Conservation (phyloP, 2,329 filamentous ascomycete genomes). For the Alternaria solani region DNA sequence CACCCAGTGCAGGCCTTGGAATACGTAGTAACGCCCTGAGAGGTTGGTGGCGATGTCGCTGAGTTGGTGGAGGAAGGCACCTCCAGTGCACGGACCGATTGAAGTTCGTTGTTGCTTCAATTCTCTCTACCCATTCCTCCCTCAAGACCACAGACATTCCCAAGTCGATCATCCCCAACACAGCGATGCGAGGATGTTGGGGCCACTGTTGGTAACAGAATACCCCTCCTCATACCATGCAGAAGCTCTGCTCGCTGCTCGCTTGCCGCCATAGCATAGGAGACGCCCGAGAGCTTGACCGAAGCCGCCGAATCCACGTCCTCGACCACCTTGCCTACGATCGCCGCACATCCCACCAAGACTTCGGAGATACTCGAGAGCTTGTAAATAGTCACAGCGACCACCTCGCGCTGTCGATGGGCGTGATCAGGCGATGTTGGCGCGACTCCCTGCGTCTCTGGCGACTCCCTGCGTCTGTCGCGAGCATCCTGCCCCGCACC, state of each 20-base stretch:
- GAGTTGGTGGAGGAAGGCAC: not conserved
- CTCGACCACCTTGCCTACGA: not conserved
- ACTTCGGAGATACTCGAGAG: not conserved
- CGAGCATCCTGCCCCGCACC: not conserved
- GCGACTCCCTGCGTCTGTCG: not conserved
- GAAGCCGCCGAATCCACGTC: constrained; percentile 8
- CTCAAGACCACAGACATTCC: not conserved
- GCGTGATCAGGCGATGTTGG: not conserved
- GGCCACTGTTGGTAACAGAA: not conserved
- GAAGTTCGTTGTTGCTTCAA: constrained; percentile 2
- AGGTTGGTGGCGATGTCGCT: not conserved
- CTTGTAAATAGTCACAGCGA: not conserved
- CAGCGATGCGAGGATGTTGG: not conserved
- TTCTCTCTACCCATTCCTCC: not conserved
- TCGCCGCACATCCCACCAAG: not conserved
- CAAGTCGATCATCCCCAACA: not conserved
- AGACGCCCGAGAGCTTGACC: constrained; percentile 2
- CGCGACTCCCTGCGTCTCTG: not conserved
- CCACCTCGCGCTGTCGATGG: not conserved
- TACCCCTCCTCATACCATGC: not conserved
- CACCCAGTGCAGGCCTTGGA: not conserved
- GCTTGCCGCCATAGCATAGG: not conserved
- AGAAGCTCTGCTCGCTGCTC: not conserved
- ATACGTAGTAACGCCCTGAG: not conserved
- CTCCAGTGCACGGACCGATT: constrained; percentile 5